These are phyloP conservation scores for Coemansia sp. DNA, from an alignment of 192 early-diverging fungal species.

Conservation along the genomic window DNA sequence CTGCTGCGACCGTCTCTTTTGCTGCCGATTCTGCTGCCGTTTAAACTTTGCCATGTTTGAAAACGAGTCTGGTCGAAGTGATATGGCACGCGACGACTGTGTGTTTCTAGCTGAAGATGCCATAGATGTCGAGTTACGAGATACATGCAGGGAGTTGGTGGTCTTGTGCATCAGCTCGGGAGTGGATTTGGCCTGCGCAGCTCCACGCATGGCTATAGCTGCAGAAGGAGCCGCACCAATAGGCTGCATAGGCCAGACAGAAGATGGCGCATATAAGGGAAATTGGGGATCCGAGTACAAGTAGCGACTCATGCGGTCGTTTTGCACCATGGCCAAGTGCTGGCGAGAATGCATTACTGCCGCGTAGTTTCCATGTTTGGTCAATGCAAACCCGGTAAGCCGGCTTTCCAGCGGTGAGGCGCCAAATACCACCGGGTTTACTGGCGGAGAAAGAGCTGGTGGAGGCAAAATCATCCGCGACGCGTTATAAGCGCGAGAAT, in stretches of 20 bases:
- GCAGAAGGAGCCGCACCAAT: not conserved
- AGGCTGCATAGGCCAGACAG: constrained; percentile 20
- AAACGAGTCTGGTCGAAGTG: constrained; percentile 36
- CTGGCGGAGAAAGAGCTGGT: constrained; percentile 21
- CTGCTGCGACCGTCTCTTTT: not conserved
- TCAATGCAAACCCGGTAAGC: constrained; percentile 29
- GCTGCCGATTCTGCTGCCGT: not conserved
- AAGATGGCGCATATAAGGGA: constrained; percentile 18
- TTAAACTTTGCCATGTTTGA: constrained; percentile 3
- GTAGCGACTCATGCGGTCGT: constrained; percentile 20
- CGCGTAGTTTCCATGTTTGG: constrained; percentile 42
- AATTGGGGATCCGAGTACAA: constrained; percentile 41
- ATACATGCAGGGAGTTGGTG: constrained; percentile 11
- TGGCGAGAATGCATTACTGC: constrained; percentile 37
- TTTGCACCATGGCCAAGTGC: constrained; percentile 34
- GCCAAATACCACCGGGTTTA: constrained; percentile 32
- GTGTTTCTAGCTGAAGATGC: constrained; percentile 7
- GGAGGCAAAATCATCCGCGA: constrained; percentile 23
- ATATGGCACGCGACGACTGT: constrained; percentile 15
- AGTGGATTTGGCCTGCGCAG: constrained; percentile 42
- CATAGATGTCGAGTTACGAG: constrained; percentile 5
- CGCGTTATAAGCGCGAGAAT: constrained; percentile 18
- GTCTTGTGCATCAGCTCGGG: constrained; percentile 40
- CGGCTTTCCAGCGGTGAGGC: constrained; percentile 8
- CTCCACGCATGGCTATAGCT: not conserved